A percentile compares a stretch with the other conserved stretches of the same genome.
These are phyloP conservation scores for Ceratocystis cubensis DNA, from an alignment of 2,329 filamentous ascomycete species.

Conservation along the genomic window DNA sequence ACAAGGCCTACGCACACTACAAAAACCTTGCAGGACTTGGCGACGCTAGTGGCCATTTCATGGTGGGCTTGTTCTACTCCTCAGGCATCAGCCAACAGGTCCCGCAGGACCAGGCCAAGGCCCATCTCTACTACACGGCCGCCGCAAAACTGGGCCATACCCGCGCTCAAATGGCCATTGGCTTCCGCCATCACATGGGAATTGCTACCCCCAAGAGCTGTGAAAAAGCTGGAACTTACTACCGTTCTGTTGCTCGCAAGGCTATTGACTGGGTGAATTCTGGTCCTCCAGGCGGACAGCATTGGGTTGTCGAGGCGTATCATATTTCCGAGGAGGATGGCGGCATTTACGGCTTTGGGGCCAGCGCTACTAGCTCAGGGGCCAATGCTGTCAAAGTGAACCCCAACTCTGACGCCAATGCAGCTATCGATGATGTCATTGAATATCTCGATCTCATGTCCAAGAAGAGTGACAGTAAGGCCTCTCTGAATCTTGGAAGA, in stretches of 20 bases:
- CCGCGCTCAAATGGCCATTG: conserved; percentile 85
- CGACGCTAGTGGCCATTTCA: conserved; percentile 87
- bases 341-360: conserved; percentile 89
- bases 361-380: conserved; percentile 79
- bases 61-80: conserved; percentile 91
- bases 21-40: conserved; percentile 62
- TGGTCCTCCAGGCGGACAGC: conserved; percentile 77
- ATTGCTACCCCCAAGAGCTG: conserved; percentile 79
- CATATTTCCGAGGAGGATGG: conserved; percentile 82
- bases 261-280: conserved; percentile 77
- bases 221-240: conserved; percentile 72
- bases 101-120: conserved; percentile 75
- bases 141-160: conserved; percentile 74
- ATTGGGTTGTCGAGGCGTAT: conserved; percentile 64
- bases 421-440: conserved; percentile 81
- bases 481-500: conserved; percentile 72
- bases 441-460: conserved; percentile 88
- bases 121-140: conserved; percentile 87
- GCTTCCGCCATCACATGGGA: conserved; percentile 71
- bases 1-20: conserved; percentile 69
- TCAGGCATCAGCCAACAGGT: conserved; percentile 78
- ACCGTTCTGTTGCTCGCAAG: conserved; percentile 88
- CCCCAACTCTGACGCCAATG: conserved; percentile 66
- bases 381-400: conserved; percentile 63
- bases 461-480: conserved; percentile 76